Base-by-base conservation (phyloP, 208 protist species). In the Acanthamoeba lenticulata region DNA sequence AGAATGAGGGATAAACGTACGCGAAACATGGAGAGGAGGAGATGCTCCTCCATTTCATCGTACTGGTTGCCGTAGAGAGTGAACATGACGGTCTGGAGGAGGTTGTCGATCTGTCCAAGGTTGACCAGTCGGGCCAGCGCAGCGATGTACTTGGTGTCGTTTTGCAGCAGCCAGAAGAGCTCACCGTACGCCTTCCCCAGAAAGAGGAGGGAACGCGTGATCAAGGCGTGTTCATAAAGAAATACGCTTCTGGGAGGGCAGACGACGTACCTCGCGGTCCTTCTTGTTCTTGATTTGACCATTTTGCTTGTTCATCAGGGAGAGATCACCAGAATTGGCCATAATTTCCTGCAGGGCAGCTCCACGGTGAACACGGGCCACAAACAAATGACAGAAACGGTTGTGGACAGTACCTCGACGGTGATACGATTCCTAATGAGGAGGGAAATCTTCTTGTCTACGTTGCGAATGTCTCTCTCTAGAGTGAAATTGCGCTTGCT, bases 401-500 rank as follows among this genome's bases (percentile, higher is more conserved):
- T n/a, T n/a, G 88, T 24, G n/a, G 36, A 9, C 36, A 29, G 38
- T 74, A 57, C 88, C 27, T 92, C 88, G 13, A 92, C 34, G 40
- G 55, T 60, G 0, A 92, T 92, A 21, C 88, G n/a, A 55, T 92
- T 92, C 3, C 65, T 34, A 24, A 92, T 79, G 62, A 92, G 65
- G 32, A 92, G 60, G 3, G 88, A 32, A 9, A 92, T 92, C 88
- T 92, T 92, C 45, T 74, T 72, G 44, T 92, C 88, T 24, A 92
- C 34, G 42, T 81, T 92, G 36, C 88, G 47, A 74, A 92, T 92
- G 62, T 92, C 62, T 24, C 88, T 72, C 40, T 92, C 88, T 7
- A 95, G 88, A 38, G 90, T 94, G 74, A 95, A 96, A 83, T 96
- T 96, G 38, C 92, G 94, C 62, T 95, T 95, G 74, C 95, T 95